Evolutionary conservation across 2,329 filamentous ascomycete genomes (phyloP), one percentile per base, ranked within the genome.

Genomic region (Paraphaeosphaeria sporulosa): DNA sequence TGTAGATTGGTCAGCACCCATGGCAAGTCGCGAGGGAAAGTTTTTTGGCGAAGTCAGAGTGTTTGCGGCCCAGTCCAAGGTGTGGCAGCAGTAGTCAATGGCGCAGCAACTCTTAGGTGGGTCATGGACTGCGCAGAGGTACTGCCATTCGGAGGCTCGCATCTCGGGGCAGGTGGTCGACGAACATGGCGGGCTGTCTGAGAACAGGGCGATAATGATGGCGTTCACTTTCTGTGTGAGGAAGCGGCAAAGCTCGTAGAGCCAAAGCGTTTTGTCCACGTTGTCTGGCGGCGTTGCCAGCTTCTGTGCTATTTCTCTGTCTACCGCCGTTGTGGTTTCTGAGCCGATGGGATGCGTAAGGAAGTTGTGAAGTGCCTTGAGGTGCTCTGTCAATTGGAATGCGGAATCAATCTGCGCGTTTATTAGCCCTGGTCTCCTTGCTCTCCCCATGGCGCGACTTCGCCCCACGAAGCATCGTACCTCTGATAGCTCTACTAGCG

Each of bases 31-130:
- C 69, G 92, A 96, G 0, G 95, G 94, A 76, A 99, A 99, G 74
- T 95, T 91, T 82, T 97, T 97, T 57, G 93, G 91, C 70, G 93
- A 95, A 2, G 94, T 97, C 59, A 99, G 89, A 21, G 94, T 91
- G 71, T 96, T 97, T 59, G 93, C 94, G 2, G 95, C 95, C 93
- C 94, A 98, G 81, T 99, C 95, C 46, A 99, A 89, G 0, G 95
- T 99, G 77, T 99, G 95, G 77, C 94, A 98, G 85, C 94, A 97
- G 81, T 99, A 99, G 80, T 99, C 95, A 74, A 99, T 97, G 54
- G 95, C 95, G 79, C 94, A 97, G 82, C 95, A 99, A 71, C 90
- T 92, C 81, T 98, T 98, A 51, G 95, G 95, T 52, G 93, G 91
- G 75, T 98, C 94, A 77, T 99, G 95, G 3, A 98, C 95, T 53